Percentiles rank a stretch among this genome's conserved stretches.
Evolutionary conservation across 305 asterid genomes (phyloP).

Genomic region (Solanum chacoense): DNA sequence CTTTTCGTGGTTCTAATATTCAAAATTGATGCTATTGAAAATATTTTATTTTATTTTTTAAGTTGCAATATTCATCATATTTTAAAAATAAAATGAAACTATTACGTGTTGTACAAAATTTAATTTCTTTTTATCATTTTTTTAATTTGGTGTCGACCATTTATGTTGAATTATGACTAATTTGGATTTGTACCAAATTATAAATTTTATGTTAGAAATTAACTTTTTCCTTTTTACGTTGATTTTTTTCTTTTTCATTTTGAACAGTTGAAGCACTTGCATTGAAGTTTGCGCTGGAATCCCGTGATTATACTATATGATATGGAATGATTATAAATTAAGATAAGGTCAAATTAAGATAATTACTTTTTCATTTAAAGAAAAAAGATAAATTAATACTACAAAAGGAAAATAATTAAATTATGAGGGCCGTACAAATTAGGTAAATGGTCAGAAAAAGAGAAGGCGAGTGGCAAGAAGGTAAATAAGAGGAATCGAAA

Average conservation of each 20-base stretch:
- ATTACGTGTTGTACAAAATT: neutral
- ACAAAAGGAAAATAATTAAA: neutral
- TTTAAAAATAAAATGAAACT: neutral
- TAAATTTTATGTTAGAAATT: neutral
- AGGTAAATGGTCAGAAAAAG: neutral
- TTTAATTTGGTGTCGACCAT: neutral
- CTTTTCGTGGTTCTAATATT: neutral
- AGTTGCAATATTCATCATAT: neutral
- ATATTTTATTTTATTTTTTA: neutral
- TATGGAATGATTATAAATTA: neutral
- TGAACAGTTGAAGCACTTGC: neutral
- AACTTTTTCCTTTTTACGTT: neutral
- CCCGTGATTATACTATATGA: neutral
- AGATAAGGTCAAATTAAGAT: neutral
- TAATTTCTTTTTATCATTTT: neutral
- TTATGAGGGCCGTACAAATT: neutral
- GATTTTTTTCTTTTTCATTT: neutral
- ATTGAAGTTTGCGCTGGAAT: neutral
- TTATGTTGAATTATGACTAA: neutral
- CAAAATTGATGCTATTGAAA: neutral
- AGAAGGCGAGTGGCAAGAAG: neutral
- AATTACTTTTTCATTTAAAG: neutral
- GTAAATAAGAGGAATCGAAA: neutral
- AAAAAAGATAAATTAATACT: neutral
- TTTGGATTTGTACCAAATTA: neutral